Conservation (phyloP, 352 stramenopile species). For the Pythium brassicae region DNA sequence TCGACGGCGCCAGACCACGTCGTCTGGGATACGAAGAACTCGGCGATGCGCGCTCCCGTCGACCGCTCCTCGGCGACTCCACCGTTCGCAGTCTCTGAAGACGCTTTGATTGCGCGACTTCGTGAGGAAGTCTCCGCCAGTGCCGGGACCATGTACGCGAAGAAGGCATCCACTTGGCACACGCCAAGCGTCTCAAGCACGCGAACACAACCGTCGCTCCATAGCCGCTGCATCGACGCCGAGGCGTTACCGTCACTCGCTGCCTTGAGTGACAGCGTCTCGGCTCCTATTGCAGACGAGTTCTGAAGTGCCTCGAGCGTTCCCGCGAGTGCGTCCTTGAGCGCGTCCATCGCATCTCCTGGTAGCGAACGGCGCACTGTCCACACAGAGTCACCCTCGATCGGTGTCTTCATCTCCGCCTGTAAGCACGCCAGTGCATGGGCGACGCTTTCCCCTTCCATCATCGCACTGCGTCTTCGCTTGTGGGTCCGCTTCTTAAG, state of each 20-base stretch:
- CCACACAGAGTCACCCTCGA: neutral
- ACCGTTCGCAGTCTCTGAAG: neutral
- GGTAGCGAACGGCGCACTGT: neutral
- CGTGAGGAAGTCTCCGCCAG: neutral
- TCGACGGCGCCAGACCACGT: constrained; percentile 5
- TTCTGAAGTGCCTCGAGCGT: neutral
- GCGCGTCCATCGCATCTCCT: neutral
- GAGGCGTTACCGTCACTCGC: neutral
- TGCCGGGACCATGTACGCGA: constrained; percentile 9
- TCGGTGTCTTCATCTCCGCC: neutral
- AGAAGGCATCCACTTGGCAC: constrained; percentile 5
- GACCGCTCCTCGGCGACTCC: neutral
- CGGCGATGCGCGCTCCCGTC: neutral
- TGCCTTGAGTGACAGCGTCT: neutral
- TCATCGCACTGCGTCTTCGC: neutral
- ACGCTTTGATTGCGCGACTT: neutral
- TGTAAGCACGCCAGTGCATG: constrained; percentile 2
- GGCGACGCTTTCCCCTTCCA: constrained; percentile 1
- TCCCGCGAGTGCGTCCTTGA: constrained; percentile 1
- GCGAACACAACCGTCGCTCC: constrained; percentile 5
- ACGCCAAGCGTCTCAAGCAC: constrained; percentile 8
- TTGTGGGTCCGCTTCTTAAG: constrained; percentile 3
- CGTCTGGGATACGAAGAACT: constrained; percentile 4
- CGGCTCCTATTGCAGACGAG: neutral
- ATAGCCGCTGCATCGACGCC: constrained; percentile 4